Evolutionary conservation across 169 alveolate genomes (phyloP).

Genomic region (Plasmodium reichenowi): DNA sequence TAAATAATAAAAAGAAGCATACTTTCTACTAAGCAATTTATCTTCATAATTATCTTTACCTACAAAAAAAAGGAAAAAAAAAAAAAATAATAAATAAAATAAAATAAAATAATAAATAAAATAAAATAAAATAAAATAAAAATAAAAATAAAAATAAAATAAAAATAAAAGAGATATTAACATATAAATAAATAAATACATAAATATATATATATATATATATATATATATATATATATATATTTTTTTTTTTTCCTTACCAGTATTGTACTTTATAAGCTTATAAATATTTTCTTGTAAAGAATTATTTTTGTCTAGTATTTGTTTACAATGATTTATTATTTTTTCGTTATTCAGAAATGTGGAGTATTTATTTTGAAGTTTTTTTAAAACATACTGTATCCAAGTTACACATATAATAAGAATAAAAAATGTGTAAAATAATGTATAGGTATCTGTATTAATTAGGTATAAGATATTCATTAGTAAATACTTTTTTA

Average conservation of each 20-base stretch:
- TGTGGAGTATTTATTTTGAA: conserved; percentile 30
- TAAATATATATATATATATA: conserved; percentile 1
- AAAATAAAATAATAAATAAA: too few relatives aligned
- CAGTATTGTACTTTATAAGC: conserved; percentile 15
- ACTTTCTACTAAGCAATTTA: conserved; percentile 5
- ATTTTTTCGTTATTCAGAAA: conserved; percentile 35
- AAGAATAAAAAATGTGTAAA: conserved; percentile 22
- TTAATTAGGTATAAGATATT: conserved; percentile 11
- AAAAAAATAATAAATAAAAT: background rate
- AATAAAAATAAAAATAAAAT: too few relatives aligned
- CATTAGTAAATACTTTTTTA: conserved; percentile 36
- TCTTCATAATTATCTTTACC: conserved; percentile 41
- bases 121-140: too few relatives aligned
- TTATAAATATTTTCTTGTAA: conserved; percentile 34
- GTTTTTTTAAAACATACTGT: conserved; percentile 18
- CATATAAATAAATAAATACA: background rate
- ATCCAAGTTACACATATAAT: conserved; percentile 25
- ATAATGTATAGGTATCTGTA: conserved; percentile 24
- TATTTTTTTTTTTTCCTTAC: conserved; percentile 1
- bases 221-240: conserved; percentile 6
- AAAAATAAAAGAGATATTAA: background rate
- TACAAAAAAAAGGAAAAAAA: background rate
- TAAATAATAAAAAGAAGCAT: conserved; percentile 67
- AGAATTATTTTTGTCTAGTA: conserved; percentile 9
- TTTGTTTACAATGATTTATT: conserved; percentile 4